Conservation (phyloP, 192 early-diverging fungal species). For the Kickxella alabastrina region DNA sequence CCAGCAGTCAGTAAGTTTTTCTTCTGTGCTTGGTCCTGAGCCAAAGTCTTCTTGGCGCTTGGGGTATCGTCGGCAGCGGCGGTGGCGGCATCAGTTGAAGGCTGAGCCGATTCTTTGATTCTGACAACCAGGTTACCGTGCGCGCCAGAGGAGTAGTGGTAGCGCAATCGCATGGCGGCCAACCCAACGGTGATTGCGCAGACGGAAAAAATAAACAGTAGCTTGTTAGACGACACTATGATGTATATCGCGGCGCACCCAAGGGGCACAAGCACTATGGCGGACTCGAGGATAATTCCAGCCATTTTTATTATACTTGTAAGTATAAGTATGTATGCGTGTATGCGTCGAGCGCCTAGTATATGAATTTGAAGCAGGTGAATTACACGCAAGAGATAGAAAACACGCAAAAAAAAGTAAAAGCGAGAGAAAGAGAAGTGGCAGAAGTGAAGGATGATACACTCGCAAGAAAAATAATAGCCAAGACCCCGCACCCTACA, state of each 20-base stretch:
- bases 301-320: slow-evolving; percentile 16
- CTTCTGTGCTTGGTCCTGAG: no score
- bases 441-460: no score
- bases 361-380: no score
- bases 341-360: no score
- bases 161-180: slow-evolving; percentile 24
- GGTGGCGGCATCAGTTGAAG: not conserved
- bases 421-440: not conserved
- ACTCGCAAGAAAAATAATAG: no score
- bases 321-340: no score
- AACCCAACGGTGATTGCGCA: not conserved
- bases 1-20: no score
- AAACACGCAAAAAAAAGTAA: no score
- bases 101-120: not conserved
- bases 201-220: slow-evolving; percentile 18
- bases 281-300: slow-evolving; percentile 49
- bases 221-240: slow-evolving; percentile 30
- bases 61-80: not conserved
- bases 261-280: slow-evolving; percentile 46
- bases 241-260: slow-evolving; percentile 37
- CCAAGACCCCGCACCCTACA: no score
- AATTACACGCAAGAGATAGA: no score
- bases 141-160: slow-evolving; percentile 47
- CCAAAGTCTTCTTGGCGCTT: no score
- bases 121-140: slow-evolving; percentile 28